Percentiles rank a stretch among this genome's conserved stretches.
Conservation (phyloP, 768 basidiomycete genomes). For the Boletus fagicola region DNA sequence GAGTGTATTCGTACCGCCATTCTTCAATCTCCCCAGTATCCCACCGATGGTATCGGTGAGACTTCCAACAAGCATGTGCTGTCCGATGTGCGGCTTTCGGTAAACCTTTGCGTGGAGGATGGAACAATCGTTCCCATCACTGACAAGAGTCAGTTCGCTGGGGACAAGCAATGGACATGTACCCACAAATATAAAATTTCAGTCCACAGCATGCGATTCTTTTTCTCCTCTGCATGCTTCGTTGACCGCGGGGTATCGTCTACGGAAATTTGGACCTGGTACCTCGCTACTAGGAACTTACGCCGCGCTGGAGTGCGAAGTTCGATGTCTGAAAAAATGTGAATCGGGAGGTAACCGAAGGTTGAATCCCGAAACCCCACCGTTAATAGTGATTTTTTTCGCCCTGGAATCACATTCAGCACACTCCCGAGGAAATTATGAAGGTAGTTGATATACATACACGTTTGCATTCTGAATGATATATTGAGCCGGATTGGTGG, state of each 20-base stretch:
- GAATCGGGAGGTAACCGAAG: neutral
- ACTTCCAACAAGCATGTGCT: slow-evolving; percentile 11
- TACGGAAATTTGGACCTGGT: slow-evolving; percentile 12
- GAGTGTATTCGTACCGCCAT: slow-evolving; percentile 10
- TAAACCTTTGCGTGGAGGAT: slow-evolving; percentile 12
- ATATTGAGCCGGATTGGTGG: neutral
- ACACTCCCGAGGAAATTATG: neutral
- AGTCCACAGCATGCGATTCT: slow-evolving; percentile 8
- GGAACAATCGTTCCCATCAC: slow-evolving; percentile 15
- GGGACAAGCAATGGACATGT: neutral
- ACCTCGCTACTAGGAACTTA: slow-evolving; percentile 6
- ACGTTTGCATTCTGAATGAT: neutral
- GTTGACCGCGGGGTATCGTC: slow-evolving; percentile 14
- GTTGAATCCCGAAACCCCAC: neutral
- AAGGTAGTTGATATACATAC: slow-evolving; percentile 3
- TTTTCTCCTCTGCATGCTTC: slow-evolving; percentile 12
- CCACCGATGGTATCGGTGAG: slow-evolving; percentile 11
- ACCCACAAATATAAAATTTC: slow-evolving; percentile 20
- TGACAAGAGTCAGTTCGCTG: neutral
- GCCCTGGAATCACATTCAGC: slow-evolving; percentile 5
- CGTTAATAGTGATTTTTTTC: slow-evolving; percentile 14
- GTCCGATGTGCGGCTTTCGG: slow-evolving; percentile 8
- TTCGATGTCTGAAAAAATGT: slow-evolving; percentile 7
- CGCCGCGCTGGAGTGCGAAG: slow-evolving; percentile 8
- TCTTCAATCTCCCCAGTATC: slow-evolving; percentile 7